Percentiles rank a stretch among this genome's conserved stretches.
phyloP scores from a whole-genome alignment of 2,329 filamentous ascomycete species.

The Cordyceps fumosorosea region DNA sequence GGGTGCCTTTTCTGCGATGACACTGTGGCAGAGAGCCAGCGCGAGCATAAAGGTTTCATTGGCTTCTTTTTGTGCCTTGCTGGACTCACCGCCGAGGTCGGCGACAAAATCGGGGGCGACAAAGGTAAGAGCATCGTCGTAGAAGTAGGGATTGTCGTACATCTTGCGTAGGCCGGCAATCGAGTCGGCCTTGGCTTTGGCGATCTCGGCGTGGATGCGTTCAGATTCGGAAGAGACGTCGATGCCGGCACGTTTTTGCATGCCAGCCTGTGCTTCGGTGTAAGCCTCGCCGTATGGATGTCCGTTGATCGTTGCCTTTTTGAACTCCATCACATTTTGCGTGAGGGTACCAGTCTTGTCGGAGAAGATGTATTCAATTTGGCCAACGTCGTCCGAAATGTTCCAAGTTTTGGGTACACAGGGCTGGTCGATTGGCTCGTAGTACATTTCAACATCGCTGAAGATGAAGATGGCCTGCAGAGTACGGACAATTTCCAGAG shows the following conservation, averaged over 20 bases:
- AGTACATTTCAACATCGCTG: conserved; percentile 94
- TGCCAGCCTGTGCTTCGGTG: conserved; percentile 91
- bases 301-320: conserved; percentile 96
- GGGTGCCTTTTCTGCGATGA: conserved; percentile 82
- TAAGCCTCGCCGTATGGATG: conserved; percentile 95
- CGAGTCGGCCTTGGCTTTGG: conserved; percentile 66
- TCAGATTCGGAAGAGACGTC: conserved; percentile 76
- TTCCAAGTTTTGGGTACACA: conserved; percentile 99
- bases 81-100: conserved; percentile 73
- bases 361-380: conserved; percentile 98
- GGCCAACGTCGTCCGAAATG: conserved; percentile 93
- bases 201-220: conserved; percentile 70
- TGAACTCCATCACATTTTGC: conserved; percentile 99
- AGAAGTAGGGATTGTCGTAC: conserved; percentile 84
- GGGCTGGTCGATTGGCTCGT: conserved; percentile 86
- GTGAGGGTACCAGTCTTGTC: conserved; percentile 96
- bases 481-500: conserved; percentile 89
- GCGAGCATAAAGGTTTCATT: conserved; percentile 91
- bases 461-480: conserved; percentile 96
- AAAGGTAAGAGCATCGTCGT: conserved; percentile 86
- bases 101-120: conserved; percentile 83
- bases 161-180: conserved; percentile 66
- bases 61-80: conserved; percentile 66
- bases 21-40: conserved; percentile 91
- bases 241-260: conserved; percentile 86